Conservation (phyloP, 805 yeast genomes). For the Pichia cabralensis region DNA sequence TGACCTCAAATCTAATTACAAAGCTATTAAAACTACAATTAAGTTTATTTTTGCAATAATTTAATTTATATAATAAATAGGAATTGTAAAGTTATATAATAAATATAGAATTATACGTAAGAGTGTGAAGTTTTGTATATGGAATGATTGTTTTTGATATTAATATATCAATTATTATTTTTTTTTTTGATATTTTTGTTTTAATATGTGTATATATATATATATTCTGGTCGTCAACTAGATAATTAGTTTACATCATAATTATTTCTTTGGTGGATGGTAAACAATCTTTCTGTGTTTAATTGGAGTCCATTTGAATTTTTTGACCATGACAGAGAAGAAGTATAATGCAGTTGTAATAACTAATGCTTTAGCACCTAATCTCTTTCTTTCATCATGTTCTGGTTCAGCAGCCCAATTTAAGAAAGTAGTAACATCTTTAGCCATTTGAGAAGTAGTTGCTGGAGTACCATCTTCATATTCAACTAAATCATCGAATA, state of each 20-base stretch:
- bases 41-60: too few relatives aligned
- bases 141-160: too few relatives aligned
- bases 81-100: too few relatives aligned
- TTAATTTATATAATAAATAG: too few relatives aligned
- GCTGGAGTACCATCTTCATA: conserved; percentile 99
- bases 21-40: too few relatives aligned
- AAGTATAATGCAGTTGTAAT: conserved; percentile 71
- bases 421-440: conserved; percentile 91
- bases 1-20: too few relatives aligned
- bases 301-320: conserved; percentile 95
- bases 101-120: too few relatives aligned
- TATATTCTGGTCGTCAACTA: too few relatives aligned
- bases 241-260: too few relatives aligned
- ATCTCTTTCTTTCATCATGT: conserved; percentile 94
- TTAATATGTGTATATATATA: too few relatives aligned
- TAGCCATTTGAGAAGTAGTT: conserved; percentile 97
- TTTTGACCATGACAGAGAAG: conserved; percentile 84
- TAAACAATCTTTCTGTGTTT: conserved; percentile 90
- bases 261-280: conserved; percentile 77
- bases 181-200: not conserved
- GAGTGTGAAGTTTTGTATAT: too few relatives aligned
- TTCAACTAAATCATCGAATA: conserved; percentile 95
- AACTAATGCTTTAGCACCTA: conserved; percentile 88
- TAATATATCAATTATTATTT: too few relatives aligned
- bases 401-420: conserved; percentile 99